phyloP scores from a whole-genome alignment of 768 basidiomycete genomes.

The Xerocomellus amylosporus region DNA sequence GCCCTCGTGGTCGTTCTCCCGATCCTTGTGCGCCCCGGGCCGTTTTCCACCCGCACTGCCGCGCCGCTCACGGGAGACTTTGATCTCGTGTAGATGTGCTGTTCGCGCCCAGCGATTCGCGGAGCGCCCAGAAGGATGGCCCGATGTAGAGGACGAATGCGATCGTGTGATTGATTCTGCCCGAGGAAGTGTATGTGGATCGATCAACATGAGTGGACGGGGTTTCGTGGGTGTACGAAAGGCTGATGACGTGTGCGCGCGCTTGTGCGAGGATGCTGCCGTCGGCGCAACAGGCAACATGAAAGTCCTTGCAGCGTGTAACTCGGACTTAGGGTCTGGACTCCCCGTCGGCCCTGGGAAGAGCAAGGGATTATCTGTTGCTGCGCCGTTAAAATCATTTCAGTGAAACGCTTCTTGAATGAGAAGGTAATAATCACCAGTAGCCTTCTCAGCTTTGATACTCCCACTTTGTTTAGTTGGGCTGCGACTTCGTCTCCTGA shows the following conservation, averaged over 20 bases:
- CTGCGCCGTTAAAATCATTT: neutral
- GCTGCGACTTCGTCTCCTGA: constrained; percentile 31
- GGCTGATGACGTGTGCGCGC: neutral
- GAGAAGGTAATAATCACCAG: constrained; percentile 4
- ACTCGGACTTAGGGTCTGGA: neutral
- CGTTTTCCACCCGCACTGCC: constrained; percentile 12
- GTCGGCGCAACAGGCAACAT: neutral
- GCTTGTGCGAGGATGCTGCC: constrained; percentile 10
- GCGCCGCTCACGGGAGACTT: constrained; percentile 14
- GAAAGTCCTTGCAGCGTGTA: neutral
- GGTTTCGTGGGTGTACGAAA: constrained; percentile 25
- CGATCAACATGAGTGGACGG: constrained; percentile 8
- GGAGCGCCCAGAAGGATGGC: constrained; percentile 26
- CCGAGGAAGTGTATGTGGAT: constrained; percentile 27
- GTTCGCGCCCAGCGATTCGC: constrained; percentile 60
- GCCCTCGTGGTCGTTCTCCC: constrained; percentile 6
- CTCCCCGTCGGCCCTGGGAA: neutral
- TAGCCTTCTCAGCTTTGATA: constrained; percentile 14
- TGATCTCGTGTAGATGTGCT: constrained; percentile 69
- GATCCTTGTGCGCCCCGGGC: constrained; percentile 2
- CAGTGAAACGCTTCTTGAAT: neutral
- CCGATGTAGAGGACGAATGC: constrained; percentile 21
- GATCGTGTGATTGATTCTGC: constrained; percentile 20
- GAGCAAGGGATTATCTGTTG: neutral
- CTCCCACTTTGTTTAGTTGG: constrained; percentile 16